Percentiles rank a stretch among this genome's conserved stretches.
phyloP scores from a whole-genome alignment of 257 asterid genomes.

The Pogostemon cablin region DNA sequence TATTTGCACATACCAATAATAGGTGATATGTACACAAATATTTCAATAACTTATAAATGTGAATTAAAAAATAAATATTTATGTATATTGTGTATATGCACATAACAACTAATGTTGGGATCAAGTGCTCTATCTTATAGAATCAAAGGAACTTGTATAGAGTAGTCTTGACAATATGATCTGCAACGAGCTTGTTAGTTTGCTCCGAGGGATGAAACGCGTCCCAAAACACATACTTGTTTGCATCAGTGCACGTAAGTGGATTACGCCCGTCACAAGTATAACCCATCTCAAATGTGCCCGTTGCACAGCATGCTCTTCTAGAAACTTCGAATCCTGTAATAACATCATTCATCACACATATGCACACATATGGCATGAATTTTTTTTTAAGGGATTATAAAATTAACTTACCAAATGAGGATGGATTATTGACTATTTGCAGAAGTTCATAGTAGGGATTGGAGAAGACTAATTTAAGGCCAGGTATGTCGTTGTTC shows the following conservation, averaged over 20 bases:
- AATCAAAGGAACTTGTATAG: slow-evolving; percentile 44
- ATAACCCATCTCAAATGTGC: slow-evolving; percentile 82
- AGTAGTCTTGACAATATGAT: slow-evolving; percentile 51
- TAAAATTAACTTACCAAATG: slow-evolving; percentile 49
- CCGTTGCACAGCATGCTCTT: slow-evolving; percentile 83
- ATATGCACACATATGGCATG: too few species aligned
- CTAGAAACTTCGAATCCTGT: slow-evolving; percentile 63
- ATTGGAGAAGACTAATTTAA: slow-evolving; percentile 72
- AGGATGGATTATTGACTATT: slow-evolving; percentile 51
- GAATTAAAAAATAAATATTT: too few species aligned
- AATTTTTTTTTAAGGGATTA: neutral
- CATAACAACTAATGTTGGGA: too few species aligned
- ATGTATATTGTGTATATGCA: too few species aligned
- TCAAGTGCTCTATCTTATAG: neutral
- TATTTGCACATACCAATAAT: too few species aligned
- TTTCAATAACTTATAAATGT: too few species aligned
- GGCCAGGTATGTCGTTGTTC: slow-evolving; percentile 50
- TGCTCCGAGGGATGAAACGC: slow-evolving; percentile 86
- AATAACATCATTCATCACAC: neutral
- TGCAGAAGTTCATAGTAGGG: slow-evolving; percentile 54
- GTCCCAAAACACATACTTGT: slow-evolving; percentile 83
- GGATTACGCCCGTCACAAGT: slow-evolving; percentile 54
- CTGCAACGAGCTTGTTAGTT: slow-evolving; percentile 55
- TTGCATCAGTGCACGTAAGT: slow-evolving; percentile 70
- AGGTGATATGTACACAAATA: too few species aligned